Conservation (phyloP, 1,139 yeast species). For the Debaryomycetaceae sp. region DNA sequence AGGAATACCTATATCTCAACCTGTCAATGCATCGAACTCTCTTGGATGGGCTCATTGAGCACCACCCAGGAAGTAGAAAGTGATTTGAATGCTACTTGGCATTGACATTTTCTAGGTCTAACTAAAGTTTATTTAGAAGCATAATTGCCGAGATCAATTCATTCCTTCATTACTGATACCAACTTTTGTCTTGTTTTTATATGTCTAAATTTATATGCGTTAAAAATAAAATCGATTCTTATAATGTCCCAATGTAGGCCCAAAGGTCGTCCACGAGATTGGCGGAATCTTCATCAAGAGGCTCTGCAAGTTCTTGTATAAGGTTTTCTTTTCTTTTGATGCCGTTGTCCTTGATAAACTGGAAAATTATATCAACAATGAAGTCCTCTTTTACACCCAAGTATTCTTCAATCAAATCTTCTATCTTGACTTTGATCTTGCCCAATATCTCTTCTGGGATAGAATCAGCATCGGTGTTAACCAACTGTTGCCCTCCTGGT, state of each 20-base stretch:
- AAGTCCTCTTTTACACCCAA: constrained; percentile 53
- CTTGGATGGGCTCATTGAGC: constrained; percentile 37
- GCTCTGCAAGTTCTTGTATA: constrained; percentile 45
- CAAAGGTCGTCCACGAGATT: constrained; percentile 38
- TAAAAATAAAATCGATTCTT: too few relatives aligned
- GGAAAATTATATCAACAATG: constrained; percentile 40
- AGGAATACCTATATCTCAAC: constrained; percentile 38
- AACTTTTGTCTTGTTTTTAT: not conserved
- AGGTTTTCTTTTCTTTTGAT: constrained; percentile 27
- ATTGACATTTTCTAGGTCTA: too few relatives aligned
- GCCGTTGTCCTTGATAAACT: constrained; percentile 30
- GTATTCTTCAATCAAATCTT: constrained; percentile 45
- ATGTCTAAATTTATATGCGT: not conserved
- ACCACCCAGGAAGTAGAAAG: not conserved
- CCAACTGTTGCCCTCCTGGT: not conserved
- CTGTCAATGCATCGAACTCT: constrained; percentile 45
- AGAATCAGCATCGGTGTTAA: not conserved
- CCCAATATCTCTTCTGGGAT: not conserved
- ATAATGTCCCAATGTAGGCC: constrained; percentile 13
- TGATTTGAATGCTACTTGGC: not conserved
- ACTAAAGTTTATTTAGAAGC: not conserved
- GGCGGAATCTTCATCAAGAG: constrained; percentile 56
- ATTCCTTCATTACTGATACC: not conserved
- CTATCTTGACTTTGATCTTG: constrained; percentile 30
- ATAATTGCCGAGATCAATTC: not conserved